phyloP scores from a whole-genome alignment of 352 stramenopile species.

The Globisporangium heterothallicum region DNA sequence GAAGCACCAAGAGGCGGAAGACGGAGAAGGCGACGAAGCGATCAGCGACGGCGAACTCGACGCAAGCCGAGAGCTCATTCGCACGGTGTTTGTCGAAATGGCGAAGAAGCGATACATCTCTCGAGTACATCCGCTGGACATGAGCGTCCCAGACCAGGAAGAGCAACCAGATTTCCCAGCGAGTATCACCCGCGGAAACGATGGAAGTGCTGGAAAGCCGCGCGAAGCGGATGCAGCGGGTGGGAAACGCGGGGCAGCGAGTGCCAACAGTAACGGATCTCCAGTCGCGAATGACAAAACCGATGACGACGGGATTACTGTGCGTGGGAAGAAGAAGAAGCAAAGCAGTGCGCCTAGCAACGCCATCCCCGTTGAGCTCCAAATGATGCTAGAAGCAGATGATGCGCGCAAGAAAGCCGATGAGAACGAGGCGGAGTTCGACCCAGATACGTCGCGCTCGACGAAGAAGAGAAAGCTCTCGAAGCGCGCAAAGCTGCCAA shows the following conservation, averaged over 20 bases:
- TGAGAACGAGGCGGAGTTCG: slow-evolving; percentile 60
- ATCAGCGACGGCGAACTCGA: slow-evolving; percentile 73
- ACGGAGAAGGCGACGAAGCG: slow-evolving; percentile 45
- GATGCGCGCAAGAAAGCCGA: slow-evolving; percentile 38
- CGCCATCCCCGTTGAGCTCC: slow-evolving; percentile 71
- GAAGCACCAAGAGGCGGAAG: slow-evolving; percentile 26
- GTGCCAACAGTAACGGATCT: slow-evolving; percentile 5
- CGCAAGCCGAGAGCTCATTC: slow-evolving; percentile 49
- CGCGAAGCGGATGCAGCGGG: slow-evolving; percentile 10
- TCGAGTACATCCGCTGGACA: slow-evolving; percentile 76
- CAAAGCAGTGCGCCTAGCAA: slow-evolving; percentile 26
- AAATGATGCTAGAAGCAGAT: slow-evolving; percentile 83
- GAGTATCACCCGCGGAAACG: slow-evolving; percentile 55
- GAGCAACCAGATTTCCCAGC: slow-evolving; percentile 52
- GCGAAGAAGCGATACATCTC: slow-evolving; percentile 86
- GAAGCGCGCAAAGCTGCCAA: slow-evolving; percentile 80
- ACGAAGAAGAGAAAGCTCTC: slow-evolving; percentile 62
- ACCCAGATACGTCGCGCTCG: slow-evolving; percentile 31
- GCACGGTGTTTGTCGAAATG: slow-evolving; percentile 80
- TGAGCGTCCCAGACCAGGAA: slow-evolving; percentile 60
- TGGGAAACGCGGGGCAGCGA: slow-evolving; percentile 8
- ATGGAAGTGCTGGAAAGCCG: slow-evolving; percentile 15
- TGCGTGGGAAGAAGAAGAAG: slow-evolving; percentile 69
- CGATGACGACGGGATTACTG: slow-evolving; percentile 64
- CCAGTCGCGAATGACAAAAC: slow-evolving; percentile 8